Evolutionary conservation across 1,284 basidiomycete species (phyloP).

Genomic region (Ceratobasidium sp.): DNA sequence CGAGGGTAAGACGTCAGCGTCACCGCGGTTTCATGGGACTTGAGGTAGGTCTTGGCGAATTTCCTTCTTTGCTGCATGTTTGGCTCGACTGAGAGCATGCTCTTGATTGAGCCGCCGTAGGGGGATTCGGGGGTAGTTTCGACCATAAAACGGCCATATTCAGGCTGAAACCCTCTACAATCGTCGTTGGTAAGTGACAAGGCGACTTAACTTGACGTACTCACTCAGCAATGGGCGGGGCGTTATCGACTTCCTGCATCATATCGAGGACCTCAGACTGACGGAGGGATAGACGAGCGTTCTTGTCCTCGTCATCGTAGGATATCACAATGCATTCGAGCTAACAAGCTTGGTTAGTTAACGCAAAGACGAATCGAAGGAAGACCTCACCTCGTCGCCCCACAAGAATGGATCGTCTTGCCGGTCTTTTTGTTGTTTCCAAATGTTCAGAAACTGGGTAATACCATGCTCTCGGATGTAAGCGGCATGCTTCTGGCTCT

Average conservation of each 20-base stretch:
- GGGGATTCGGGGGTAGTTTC: slow-evolving; percentile 97
- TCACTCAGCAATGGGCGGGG: neutral
- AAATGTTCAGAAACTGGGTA: slow-evolving; percentile 93
- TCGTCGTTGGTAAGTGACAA: neutral
- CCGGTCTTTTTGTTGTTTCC: slow-evolving; percentile 91
- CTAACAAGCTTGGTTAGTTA: slow-evolving; percentile 59
- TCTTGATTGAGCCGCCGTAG: slow-evolving; percentile 87
- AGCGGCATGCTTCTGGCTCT: slow-evolving; percentile 87
- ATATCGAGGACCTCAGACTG: slow-evolving; percentile 88
- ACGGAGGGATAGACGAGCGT: slow-evolving; percentile 89
- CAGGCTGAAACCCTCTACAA: slow-evolving; percentile 87
- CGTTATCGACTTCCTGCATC: slow-evolving; percentile 61
- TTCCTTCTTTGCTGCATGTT: slow-evolving; percentile 96
- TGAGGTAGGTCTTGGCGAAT: slow-evolving; percentile 87
- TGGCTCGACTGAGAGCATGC: slow-evolving; percentile 89
- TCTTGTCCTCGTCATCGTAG: slow-evolving; percentile 83
- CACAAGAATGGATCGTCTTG: slow-evolving; percentile 92
- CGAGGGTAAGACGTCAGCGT: slow-evolving; percentile 97
- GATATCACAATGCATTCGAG: slow-evolving; percentile 97
- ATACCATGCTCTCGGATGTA: slow-evolving; percentile 95
- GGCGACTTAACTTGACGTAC: neutral
- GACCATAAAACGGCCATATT: slow-evolving; percentile 98
- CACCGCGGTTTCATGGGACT: slow-evolving; percentile 88
- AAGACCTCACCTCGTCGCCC: slow-evolving; percentile 90
- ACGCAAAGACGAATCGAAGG: slow-evolving; percentile 35